phyloP scores from a whole-genome alignment of 805 yeast species.

The Yarrowia sp. region DNA sequence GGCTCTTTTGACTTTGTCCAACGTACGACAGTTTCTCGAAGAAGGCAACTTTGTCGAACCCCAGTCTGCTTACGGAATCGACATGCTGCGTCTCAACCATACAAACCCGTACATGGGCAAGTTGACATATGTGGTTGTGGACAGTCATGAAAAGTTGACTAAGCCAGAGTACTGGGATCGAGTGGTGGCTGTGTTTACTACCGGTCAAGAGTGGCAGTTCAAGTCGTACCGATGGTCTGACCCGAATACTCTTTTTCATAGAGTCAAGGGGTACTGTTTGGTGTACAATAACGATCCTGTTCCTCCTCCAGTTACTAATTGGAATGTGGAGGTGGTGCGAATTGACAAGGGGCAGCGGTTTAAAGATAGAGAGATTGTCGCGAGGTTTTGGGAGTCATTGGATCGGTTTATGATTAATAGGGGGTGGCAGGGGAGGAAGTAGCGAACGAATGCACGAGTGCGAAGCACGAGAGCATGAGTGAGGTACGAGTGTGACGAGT shows the following conservation, averaged over 20 bases:
- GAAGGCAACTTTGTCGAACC: conserved; percentile 63
- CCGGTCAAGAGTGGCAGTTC: conserved; percentile 98
- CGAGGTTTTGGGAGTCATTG: conserved; percentile 77
- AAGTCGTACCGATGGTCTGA: conserved; percentile 77
- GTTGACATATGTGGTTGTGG: conserved; percentile 74
- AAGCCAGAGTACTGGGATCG: conserved; percentile 98
- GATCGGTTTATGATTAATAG: conserved; percentile 69
- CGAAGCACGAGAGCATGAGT: background rate
- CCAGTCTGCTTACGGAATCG: conserved; percentile 14
- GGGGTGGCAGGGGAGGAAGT: conserved; percentile 48
- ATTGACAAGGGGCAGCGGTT: conserved; percentile 82
- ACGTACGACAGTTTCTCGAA: conserved; percentile 68
- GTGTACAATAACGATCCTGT: conserved; percentile 74
- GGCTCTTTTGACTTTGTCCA: conserved; percentile 60
- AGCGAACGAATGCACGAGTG: background rate
- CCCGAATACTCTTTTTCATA: conserved; percentile 78
- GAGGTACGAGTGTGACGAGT: no score
- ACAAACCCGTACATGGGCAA: conserved; percentile 55
- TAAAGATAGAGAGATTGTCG: conserved; percentile 83
- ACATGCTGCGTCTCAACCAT: conserved; percentile 20
- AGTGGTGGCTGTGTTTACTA: conserved; percentile 90
- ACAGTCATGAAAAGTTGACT: conserved; percentile 78
- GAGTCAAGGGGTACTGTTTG: conserved; percentile 77
- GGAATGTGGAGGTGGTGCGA: conserved; percentile 82
- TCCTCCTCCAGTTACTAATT: conserved; percentile 70